phyloP scores from a whole-genome alignment of 2,329 filamentous ascomycete species.

The Akanthomyces dipterigenus region DNA sequence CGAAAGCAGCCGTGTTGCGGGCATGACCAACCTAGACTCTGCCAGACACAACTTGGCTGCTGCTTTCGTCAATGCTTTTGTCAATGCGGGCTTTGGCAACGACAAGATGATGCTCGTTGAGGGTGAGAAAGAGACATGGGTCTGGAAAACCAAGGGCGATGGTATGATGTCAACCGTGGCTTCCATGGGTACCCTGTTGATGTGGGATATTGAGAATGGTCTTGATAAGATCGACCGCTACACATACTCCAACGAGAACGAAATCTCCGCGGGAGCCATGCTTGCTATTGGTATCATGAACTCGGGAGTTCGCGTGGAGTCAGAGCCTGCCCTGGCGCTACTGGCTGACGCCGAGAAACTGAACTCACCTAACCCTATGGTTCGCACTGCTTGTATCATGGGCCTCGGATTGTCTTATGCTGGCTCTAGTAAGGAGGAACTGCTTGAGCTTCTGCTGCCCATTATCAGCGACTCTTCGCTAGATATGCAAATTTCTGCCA shows the following conservation, averaged over 20 bases:
- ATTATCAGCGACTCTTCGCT: conserved; percentile 77
- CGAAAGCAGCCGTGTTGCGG: conserved; percentile 87
- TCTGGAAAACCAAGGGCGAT: conserved; percentile 98
- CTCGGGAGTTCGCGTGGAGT: conserved; percentile 81
- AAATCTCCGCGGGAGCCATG: conserved; percentile 83
- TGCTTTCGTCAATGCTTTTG: conserved; percentile 93
- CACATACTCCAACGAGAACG: conserved; percentile 73
- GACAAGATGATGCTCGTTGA: conserved; percentile 98
- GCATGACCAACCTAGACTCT: conserved; percentile 91
- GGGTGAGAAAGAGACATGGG: conserved; percentile 84
- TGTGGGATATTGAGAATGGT: conserved; percentile 91
- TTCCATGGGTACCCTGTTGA: conserved; percentile 81
- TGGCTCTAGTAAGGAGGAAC: conserved; percentile 82
- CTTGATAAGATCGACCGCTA: conserved; percentile 93
- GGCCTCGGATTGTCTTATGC: conserved; percentile 91
- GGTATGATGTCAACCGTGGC: conserved; percentile 96
- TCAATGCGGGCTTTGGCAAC: conserved; percentile 89
- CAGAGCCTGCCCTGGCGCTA: conserved; percentile 83
- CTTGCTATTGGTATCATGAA: conserved; percentile 95
- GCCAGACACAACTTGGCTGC: conserved; percentile 93
- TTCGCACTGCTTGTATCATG: conserved; percentile 86
- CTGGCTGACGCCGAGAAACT: conserved; percentile 76
- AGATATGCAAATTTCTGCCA: conserved; percentile 93
- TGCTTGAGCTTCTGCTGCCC: conserved; percentile 79
- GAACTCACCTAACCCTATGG: conserved; percentile 66